Percentiles rank a stretch among this genome's conserved stretches.
Conservation (phyloP, 164 flowering plant genomes). For the Magnolia sinica region DNA sequence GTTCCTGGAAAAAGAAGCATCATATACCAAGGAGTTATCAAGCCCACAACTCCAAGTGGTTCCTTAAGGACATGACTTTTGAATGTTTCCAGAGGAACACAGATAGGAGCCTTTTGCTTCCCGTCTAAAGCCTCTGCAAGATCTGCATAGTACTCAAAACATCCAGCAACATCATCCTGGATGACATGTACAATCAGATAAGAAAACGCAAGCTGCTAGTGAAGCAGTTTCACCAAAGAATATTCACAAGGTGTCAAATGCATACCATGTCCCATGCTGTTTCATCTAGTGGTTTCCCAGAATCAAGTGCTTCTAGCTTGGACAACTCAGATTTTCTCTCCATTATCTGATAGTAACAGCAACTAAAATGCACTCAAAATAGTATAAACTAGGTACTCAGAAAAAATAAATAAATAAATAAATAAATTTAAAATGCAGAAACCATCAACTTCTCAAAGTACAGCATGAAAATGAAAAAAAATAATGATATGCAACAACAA, state of each 20-base stretch:
- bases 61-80: slow-evolving; percentile 70
- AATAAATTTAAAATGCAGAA: not conserved
- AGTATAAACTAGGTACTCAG: not conserved
- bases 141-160: slow-evolving; percentile 93
- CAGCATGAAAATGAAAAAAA: not conserved
- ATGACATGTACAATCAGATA: slow-evolving; percentile 19
- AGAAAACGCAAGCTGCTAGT: not conserved
- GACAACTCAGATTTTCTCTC: slow-evolving; percentile 71
- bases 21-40: slow-evolving; percentile 91
- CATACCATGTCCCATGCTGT: slow-evolving; percentile 94
- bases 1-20: slow-evolving; percentile 1
- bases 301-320: slow-evolving; percentile 77
- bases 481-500: not conserved
- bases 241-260: slow-evolving; percentile 2
- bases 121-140: slow-evolving; percentile 90
- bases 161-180: slow-evolving; percentile 96
- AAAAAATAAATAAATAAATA: not conserved
- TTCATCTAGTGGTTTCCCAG: slow-evolving; percentile 94
- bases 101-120: slow-evolving; percentile 68
- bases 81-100: slow-evolving; percentile 78
- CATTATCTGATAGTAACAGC: slow-evolving; percentile 54
- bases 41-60: slow-evolving; percentile 88
- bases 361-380: slow-evolving; percentile 9
- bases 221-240: not conserved
- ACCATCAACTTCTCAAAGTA: not conserved